Percentiles rank a stretch among this genome's conserved stretches.
Evolutionary conservation across 306 rosid species (phyloP).

Genomic region (Begonia peltatifolia): DNA sequence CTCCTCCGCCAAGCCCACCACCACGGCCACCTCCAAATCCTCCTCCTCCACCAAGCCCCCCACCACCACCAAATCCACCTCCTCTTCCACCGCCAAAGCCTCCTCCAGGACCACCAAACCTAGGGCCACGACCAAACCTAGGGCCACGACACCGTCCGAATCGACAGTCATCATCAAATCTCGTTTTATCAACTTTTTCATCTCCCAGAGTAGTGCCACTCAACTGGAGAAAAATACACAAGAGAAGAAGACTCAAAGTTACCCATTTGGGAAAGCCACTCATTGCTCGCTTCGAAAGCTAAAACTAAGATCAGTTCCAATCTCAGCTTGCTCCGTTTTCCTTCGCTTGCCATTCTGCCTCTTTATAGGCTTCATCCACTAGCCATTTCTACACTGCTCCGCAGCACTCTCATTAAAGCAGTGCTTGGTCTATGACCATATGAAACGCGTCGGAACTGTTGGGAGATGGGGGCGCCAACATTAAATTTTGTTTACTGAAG

Average conservation of each 20-base stretch:
- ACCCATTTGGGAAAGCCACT: slow-evolving; percentile 33
- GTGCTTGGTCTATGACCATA: no score
- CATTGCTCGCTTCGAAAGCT: slow-evolving; percentile 12
- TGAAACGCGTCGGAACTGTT: no score
- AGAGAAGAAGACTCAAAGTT: slow-evolving; percentile 19
- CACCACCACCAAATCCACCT: slow-evolving; percentile 9
- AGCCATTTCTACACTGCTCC: no score
- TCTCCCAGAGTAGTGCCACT: slow-evolving; percentile 37
- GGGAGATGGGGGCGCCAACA: no score
- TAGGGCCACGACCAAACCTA: slow-evolving; percentile 28
- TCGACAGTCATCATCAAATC: slow-evolving; percentile 36
- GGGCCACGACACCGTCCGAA: slow-evolving; percentile 39
- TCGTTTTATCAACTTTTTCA: slow-evolving; percentile 24
- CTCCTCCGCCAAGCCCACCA: no score
- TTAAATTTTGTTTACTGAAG: no score
- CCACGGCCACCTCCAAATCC: no score
- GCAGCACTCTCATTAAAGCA: no score
- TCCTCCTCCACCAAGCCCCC: slow-evolving; percentile 4
- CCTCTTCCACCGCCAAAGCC: slow-evolving; percentile 24
- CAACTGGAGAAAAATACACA: slow-evolving; percentile 42
- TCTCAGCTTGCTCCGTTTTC: no score
- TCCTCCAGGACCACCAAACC: slow-evolving; percentile 24
- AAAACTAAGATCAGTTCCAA: no score
- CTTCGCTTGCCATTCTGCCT: no score
- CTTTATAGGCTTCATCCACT: no score